Conservation (phyloP, 108 stramenopile species). For the Pseudonitzschia pungens region DNA sequence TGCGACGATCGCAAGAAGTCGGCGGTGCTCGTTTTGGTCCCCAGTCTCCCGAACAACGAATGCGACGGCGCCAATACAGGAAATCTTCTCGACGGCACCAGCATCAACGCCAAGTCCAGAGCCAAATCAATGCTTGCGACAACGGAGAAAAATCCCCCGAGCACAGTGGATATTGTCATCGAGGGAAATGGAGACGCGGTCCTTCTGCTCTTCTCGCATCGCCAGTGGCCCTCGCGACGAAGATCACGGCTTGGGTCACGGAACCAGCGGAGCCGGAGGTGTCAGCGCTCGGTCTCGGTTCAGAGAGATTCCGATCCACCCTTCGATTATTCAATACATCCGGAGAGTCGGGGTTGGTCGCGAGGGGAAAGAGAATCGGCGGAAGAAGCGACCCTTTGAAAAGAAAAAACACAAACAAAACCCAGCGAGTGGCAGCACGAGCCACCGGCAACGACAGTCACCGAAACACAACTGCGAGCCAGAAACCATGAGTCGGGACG, state of each 20-base stretch:
- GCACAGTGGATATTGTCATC: no score
- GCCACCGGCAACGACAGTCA: neutral
- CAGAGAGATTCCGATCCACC: constrained; percentile 48
- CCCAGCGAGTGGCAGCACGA: neutral
- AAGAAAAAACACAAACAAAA: constrained; percentile 20
- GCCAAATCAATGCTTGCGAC: no score
- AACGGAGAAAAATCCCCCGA: no score
- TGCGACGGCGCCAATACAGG: neutral
- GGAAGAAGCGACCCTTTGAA: constrained; percentile 20
- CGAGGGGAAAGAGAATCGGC: constrained; percentile 14
- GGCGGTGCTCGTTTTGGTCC: no score
- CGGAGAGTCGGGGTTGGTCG: constrained; percentile 63
- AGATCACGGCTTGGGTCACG: no score
- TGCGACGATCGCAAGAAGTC: no score
- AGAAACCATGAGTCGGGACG: constrained; percentile 27
- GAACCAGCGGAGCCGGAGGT: no score
- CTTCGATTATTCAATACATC: constrained; percentile 63
- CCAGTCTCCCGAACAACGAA: neutral
- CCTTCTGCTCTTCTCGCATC: no score
- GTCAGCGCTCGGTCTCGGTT: constrained; percentile 26
- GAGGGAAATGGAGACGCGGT: no score
- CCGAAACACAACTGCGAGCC: neutral
- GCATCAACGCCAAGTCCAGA: no score
- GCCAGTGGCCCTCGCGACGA: neutral
- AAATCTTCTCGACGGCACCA: neutral